Percentiles rank a stretch among this genome's conserved stretches.
These are phyloP conservation scores for Solidago caesia DNA, from an alignment of 129 eudicot species.

Conservation along the genomic window DNA sequence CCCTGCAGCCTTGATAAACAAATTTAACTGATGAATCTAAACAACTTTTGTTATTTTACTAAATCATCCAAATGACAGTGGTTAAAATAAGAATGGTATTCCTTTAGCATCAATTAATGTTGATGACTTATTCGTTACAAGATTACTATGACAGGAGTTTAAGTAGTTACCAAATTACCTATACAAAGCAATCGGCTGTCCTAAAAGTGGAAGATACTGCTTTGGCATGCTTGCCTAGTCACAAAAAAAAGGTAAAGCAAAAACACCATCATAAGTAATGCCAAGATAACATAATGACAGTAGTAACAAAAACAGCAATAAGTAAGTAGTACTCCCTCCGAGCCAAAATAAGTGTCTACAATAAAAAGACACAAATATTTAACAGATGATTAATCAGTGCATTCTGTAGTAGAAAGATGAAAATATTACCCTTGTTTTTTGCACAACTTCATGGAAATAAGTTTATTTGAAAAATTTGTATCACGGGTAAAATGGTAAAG, in stretches of 20 bases:
- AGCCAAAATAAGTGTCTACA: no score
- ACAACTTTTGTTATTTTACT: no score
- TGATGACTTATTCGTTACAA: neutral
- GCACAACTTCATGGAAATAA: no score
- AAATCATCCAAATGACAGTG: no score
- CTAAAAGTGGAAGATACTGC: slow-evolving; percentile 99
- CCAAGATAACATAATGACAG: slow-evolving; percentile 11
- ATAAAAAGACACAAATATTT: no score
- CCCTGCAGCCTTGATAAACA: neutral
- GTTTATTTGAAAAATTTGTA: no score
- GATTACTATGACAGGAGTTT: neutral
- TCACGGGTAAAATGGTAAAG: no score
- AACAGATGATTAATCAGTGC: no score
- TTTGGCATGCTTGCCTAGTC: slow-evolving; percentile 95
- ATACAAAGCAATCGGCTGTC: slow-evolving; percentile 92
- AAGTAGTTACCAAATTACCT: slow-evolving; percentile 54
- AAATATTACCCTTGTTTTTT: no score
- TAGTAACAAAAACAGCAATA: neutral
- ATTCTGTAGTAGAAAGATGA: no score
- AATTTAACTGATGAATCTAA: no score
- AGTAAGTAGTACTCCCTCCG: neutral
- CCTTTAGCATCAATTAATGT: neutral
- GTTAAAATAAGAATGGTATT: slow-evolving; percentile 3
- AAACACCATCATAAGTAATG: slow-evolving; percentile 5
- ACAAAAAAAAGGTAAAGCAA: slow-evolving; percentile 25